phyloP scores from a whole-genome alignment of 306 rosid species.

The Cicer yamashitae region DNA sequence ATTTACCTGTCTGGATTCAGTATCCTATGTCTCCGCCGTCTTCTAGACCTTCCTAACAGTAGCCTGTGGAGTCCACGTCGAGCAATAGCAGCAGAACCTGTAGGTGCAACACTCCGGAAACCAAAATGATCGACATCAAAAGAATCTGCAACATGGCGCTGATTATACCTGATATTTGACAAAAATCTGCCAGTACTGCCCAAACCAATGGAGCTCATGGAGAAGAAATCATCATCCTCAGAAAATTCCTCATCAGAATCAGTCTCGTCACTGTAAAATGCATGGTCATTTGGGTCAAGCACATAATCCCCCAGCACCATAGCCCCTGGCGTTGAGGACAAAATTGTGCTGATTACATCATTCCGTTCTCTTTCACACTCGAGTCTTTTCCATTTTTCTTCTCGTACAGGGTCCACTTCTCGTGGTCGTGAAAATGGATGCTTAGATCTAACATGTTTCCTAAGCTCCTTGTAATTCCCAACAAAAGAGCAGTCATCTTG shows the following conservation, averaged over 20 bases:
- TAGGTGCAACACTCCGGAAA: constrained; percentile 51
- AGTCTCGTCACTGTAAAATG: constrained; percentile 66
- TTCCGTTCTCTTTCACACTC: constrained; percentile 89
- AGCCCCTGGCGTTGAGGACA: constrained; percentile 90
- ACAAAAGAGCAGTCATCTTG: constrained; percentile 82
- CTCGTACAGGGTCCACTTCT: constrained; percentile 80
- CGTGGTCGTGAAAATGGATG: constrained; percentile 95
- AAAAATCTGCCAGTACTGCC: constrained; percentile 57
- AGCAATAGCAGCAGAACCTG: constrained; percentile 57
- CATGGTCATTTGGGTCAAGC: constrained; percentile 73
- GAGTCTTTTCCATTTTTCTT: constrained; percentile 91
- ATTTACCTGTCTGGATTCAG: constrained; percentile 46
- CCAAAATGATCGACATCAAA: constrained; percentile 55
- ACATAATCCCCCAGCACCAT: constrained; percentile 93
- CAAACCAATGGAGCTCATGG: constrained; percentile 57
- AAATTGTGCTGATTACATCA: constrained; percentile 93
- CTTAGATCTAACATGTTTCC: constrained; percentile 81
- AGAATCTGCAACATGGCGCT: constrained; percentile 48
- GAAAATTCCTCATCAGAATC: constrained; percentile 66
- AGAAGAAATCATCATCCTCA: constrained; percentile 64
- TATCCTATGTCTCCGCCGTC: constrained; percentile 61
- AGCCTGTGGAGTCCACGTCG: constrained; percentile 59
- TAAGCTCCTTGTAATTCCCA: constrained; percentile 79
- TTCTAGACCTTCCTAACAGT: constrained; percentile 56
- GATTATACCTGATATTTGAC: constrained; percentile 56